Percentiles rank a stretch among this genome's conserved stretches.
These are phyloP conservation scores for Liriodendron chinense DNA, from an alignment of 164 flowering plant species.

Conservation along the genomic window DNA sequence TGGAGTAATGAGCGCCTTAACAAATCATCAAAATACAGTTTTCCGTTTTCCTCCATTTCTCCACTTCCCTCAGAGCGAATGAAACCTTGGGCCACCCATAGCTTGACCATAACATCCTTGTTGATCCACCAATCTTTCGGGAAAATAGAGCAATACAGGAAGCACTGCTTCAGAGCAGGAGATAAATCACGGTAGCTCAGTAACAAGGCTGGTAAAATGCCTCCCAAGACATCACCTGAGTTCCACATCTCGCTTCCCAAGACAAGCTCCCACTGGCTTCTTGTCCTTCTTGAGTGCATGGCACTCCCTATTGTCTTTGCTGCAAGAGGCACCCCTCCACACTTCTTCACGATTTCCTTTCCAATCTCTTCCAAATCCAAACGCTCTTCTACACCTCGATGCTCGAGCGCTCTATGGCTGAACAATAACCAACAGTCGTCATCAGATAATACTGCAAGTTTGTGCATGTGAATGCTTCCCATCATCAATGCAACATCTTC, in stretches of 20 bases:
- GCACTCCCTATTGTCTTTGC: conserved; percentile 17
- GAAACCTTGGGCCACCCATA: conserved; percentile 23
- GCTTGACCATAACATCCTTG: conserved; percentile 11
- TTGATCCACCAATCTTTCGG: conserved; percentile 10
- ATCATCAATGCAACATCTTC: too few relatives aligned
- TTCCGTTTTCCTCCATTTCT: conserved; percentile 13
- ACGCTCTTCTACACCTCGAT: too few relatives aligned
- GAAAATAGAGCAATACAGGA: conserved; percentile 22
- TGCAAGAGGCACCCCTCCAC: conserved; percentile 21
- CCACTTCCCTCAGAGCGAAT: conserved; percentile 3
- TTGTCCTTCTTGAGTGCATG: conserved; percentile 2
- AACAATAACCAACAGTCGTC: too few relatives aligned
- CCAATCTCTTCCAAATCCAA: too few relatives aligned
- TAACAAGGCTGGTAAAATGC: conserved; percentile 14
- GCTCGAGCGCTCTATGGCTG: too few relatives aligned
- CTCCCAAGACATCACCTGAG: not conserved
- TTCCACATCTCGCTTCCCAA: conserved; percentile 17
- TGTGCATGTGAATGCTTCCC: too few relatives aligned
- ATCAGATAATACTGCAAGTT: too few relatives aligned
- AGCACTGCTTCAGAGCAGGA: conserved; percentile 17
- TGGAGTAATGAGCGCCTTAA: conserved; percentile 11
- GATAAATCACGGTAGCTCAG: conserved; percentile 18
- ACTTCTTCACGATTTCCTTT: conserved; percentile 13
- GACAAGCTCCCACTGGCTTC: conserved; percentile 13
- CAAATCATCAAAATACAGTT: conserved; percentile 12